Evolutionary conservation across 1,284 basidiomycete species (phyloP).

Genomic region (Tilletia walkeri): DNA sequence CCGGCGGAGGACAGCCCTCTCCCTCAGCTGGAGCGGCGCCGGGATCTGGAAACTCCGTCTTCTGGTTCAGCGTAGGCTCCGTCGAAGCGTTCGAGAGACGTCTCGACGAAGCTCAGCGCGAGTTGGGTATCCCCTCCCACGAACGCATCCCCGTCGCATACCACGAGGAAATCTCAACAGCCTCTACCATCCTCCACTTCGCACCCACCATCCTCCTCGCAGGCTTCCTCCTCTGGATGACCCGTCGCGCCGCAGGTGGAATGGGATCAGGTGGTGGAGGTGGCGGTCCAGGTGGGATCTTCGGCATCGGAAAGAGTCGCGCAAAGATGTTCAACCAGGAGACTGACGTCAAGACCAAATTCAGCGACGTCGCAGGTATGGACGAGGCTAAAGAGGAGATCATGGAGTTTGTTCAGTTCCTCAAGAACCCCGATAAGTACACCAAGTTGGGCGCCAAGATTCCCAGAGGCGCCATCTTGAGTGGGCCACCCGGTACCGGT

Average conservation of each 20-base stretch:
- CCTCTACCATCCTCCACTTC: slow-evolving; percentile 82
- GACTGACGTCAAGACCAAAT: slow-evolving; percentile 86
- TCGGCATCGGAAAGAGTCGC: slow-evolving; percentile 92
- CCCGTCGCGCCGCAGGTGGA: slow-evolving; percentile 66
- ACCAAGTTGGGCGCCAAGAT: slow-evolving; percentile 97
- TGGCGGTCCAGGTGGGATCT: slow-evolving; percentile 79
- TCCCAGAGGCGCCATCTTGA: slow-evolving; percentile 94
- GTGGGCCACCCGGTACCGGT: slow-evolving; percentile 96
- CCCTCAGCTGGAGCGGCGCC: slow-evolving; percentile 17
- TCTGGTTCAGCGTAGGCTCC: slow-evolving; percentile 95
- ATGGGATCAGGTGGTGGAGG: slow-evolving; percentile 53
- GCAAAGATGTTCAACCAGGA: slow-evolving; percentile 98
- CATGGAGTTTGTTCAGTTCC: slow-evolving; percentile 99
- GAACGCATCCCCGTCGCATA: slow-evolving; percentile 97
- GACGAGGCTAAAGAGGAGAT: slow-evolving; percentile 99
- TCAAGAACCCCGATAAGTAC: slow-evolving; percentile 92
- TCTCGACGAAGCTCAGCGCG: slow-evolving; percentile 86
- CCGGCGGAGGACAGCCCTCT: not conserved
- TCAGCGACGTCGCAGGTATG: slow-evolving; percentile 97
- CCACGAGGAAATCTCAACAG: slow-evolving; percentile 85
- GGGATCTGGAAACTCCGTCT: slow-evolving; percentile 57
- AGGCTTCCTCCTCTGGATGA: slow-evolving; percentile 87
- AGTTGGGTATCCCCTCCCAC: slow-evolving; percentile 83
- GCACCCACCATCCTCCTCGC: slow-evolving; percentile 89
- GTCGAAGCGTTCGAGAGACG: slow-evolving; percentile 95